Base-by-base conservation (phyloP, 2,329 filamentous ascomycete species). In the Fusarium austroafricanum region DNA sequence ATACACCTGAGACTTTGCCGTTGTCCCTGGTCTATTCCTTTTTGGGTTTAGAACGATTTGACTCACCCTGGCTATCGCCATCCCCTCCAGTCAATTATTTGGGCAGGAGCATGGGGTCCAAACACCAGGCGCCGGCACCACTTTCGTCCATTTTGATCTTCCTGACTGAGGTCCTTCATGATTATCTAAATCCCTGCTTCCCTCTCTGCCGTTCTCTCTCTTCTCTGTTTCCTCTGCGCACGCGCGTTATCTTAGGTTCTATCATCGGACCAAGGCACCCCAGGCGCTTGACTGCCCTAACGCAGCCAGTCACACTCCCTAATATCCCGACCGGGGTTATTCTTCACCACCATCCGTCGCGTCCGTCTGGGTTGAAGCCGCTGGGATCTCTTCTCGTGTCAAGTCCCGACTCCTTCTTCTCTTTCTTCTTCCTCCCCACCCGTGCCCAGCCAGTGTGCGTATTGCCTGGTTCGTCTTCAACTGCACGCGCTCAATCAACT, bases 371-470 rank as follows among this genome's bases (percentile, higher is more conserved):
- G 45, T 52, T 71, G 55, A 50, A 56, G 54, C 63, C 55, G 60
- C 63, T 47, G 49, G 56, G 61, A 56, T 58, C 47, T 67, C 52
- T 29, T 67, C 50, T 58, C 64, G 47, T 58, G 38, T 55, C 49
- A 52, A 56, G 40, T 60, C 71, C 56, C 49, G 54, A 56, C 38
- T 60, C 71, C 56, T 61, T 55, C 65, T 61, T 47, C 63, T 61
- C 57, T 60, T 47, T 40, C 46, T 45, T 55, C 45, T 42, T 23
- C 38, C 50, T 38, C 26, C 61, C 56, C 61, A 73, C 70, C 69
- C 61, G 72, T 72, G 65, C 70, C 40, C 62, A 67, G 70, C 65
- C 67, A 74, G 58, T 55, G 64, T 68, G 68, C 63, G 62, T 69
- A 59, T 66, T 65, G 71, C 71, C 57, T 71, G 68, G 70, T 52